Evolutionary conservation across 2,329 filamentous ascomycete genomes (phyloP).

Genomic region (Penicillium sp.): DNA sequence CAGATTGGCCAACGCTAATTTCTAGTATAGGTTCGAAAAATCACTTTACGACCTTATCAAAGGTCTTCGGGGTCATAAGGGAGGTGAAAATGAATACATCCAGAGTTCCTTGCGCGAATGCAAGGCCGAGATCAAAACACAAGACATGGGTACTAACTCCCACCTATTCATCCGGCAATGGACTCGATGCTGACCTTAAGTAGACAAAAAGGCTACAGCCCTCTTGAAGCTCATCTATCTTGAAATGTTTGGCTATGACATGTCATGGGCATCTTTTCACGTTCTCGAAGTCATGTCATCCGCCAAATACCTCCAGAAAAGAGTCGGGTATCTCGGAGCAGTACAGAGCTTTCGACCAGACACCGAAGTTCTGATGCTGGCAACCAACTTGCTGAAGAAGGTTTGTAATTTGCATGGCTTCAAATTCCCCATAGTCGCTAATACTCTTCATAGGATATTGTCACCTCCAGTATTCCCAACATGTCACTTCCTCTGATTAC

Average conservation of each 20-base stretch:
- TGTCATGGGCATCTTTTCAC: slow-evolving; percentile 99
- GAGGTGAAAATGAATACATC: slow-evolving; percentile 92
- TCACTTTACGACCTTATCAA: slow-evolving; percentile 98
- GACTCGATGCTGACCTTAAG: slow-evolving; percentile 9
- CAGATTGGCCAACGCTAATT: neutral
- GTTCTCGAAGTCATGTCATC: slow-evolving; percentile 99
- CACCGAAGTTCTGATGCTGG: slow-evolving; percentile 95
- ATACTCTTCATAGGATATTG: slow-evolving; percentile 47
- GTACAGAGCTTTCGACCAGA: slow-evolving; percentile 95
- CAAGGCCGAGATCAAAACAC: slow-evolving; percentile 82
- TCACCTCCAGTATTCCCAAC: slow-evolving; percentile 68
- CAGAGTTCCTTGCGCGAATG: slow-evolving; percentile 94
- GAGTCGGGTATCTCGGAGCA: slow-evolving; percentile 90
- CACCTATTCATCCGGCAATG: slow-evolving; percentile 1
- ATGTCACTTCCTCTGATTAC: slow-evolving; percentile 85
- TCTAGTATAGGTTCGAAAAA: slow-evolving; percentile 82
- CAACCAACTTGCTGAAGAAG: slow-evolving; percentile 96
- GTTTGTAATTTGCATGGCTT: slow-evolving; percentile 39
- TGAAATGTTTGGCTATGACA: slow-evolving; percentile 98
- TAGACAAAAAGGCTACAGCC: slow-evolving; percentile 93
- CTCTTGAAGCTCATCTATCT: slow-evolving; percentile 94
- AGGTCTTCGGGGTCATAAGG: slow-evolving; percentile 92
- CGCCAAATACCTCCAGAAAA: slow-evolving; percentile 89
- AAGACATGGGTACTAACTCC: slow-evolving; percentile 74
- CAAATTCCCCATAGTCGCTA: slow-evolving; percentile 13